A percentile compares a stretch with the other conserved stretches of the same genome.
Conservation (phyloP, 345 rosid genomes). For the Brassica napus region DNA sequence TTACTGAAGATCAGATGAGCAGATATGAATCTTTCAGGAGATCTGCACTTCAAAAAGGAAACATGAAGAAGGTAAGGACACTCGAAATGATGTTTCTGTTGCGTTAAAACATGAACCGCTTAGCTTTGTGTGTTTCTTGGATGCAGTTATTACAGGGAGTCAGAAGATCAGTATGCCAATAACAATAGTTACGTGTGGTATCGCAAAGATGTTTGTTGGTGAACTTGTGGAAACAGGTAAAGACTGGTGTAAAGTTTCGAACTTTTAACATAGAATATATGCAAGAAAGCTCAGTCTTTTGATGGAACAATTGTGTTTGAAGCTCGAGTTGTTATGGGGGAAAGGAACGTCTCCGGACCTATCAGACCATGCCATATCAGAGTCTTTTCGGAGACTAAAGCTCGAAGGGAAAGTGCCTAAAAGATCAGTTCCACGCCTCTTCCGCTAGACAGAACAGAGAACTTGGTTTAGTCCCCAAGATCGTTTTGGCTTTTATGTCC, state of each 20-base stretch:
- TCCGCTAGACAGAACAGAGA: conserved; percentile 48
- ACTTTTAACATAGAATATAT: background rate
- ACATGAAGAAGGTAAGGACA: conserved; percentile 75
- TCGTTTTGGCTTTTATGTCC: background rate
- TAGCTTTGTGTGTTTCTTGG: background rate
- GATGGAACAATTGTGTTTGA: conserved; percentile 18
- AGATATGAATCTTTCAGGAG: conserved; percentile 91
- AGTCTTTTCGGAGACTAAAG: conserved; percentile 85
- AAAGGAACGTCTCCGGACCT: conserved; percentile 88
- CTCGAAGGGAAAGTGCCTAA: conserved; percentile 86
- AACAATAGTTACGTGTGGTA: conserved; percentile 84
- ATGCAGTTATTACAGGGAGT: conserved; percentile 71
- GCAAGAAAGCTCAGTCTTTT: background rate
- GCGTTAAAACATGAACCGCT: background rate
- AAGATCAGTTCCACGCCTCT: conserved; percentile 83
- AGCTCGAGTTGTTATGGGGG: conserved; percentile 86
- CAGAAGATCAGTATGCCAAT: conserved; percentile 83
- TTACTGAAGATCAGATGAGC: conserved; percentile 80
- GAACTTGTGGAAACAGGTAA: conserved; percentile 92
- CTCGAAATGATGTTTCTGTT: background rate
- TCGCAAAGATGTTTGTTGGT: conserved; percentile 52
- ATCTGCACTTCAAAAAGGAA: conserved; percentile 90
- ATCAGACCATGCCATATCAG: conserved; percentile 94
- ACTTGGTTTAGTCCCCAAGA: background rate
- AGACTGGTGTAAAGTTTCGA: background rate